Evolutionary conservation across 495 filamentous ascomycete genomes (phyloP).

Genomic region (Lasiosphaeriaceae sp.): DNA sequence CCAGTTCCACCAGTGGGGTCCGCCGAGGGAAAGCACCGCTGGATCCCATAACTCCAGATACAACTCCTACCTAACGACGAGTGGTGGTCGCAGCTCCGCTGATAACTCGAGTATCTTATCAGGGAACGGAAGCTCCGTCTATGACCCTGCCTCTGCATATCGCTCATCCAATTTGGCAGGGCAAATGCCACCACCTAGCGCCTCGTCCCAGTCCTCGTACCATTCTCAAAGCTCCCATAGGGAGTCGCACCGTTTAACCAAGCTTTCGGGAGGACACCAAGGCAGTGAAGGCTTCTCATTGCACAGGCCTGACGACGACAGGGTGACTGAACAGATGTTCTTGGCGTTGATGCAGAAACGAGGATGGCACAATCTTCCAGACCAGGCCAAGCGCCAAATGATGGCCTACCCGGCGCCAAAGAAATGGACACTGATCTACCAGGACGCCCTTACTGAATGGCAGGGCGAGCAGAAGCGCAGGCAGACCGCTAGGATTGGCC

Average conservation of each 20-base stretch:
- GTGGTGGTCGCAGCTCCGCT: conserved; percentile 39
- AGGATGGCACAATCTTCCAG: conserved; percentile 94
- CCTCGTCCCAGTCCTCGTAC: conserved; percentile 47
- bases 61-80: conserved; percentile 58
- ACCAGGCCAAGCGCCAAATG: conserved; percentile 93
- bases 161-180: conserved; percentile 54
- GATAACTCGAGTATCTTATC: conserved; percentile 56
- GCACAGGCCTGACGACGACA: conserved; percentile 70
- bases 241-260: conserved; percentile 49
- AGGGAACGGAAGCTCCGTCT: conserved; percentile 65
- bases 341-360: conserved; percentile 93
- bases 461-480: conserved; percentile 91
- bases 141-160: conserved; percentile 64
- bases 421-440: conserved; percentile 96
- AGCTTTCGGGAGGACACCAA: conserved; percentile 45
- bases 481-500: conserved; percentile 63
- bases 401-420: conserved; percentile 86
- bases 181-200: conserved; percentile 42
- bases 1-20: conserved; percentile 71
- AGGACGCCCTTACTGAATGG: conserved; percentile 88
- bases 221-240: conserved; percentile 43
- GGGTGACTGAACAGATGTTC: conserved; percentile 87
- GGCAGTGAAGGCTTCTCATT: conserved; percentile 61
- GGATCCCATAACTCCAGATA: conserved; percentile 52
- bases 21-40: conserved; percentile 51